Evolutionary conservation across 2,329 filamentous ascomycete species (phyloP).

Genomic region (Epicoccum sorghinum): DNA sequence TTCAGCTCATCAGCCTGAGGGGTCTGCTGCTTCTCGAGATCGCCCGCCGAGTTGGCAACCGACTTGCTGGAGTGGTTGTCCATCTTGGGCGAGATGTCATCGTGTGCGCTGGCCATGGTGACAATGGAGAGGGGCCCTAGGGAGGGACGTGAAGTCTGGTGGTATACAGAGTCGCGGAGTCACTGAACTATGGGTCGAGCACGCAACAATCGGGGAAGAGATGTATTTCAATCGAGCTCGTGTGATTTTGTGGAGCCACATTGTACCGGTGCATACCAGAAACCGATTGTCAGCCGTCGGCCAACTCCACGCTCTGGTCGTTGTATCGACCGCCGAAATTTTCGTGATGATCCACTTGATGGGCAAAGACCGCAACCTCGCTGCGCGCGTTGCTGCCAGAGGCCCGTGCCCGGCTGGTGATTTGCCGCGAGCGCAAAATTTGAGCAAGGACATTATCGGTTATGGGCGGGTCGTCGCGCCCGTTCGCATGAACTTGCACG

Average conservation of each 20-base stretch:
- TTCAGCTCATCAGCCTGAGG: constrained; percentile 37
- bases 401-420: constrained; percentile 29
- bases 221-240: constrained; percentile 32
- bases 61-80: constrained; percentile 42
- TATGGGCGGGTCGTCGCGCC: constrained; percentile 30
- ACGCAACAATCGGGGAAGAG: constrained; percentile 21
- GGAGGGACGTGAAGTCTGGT: constrained; percentile 18
- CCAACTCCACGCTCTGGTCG: constrained; percentile 34
- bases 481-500: constrained; percentile 18
- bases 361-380: constrained; percentile 23
- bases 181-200: constrained; percentile 22
- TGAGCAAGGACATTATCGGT: constrained; percentile 29
- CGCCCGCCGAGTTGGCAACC: constrained; percentile 33
- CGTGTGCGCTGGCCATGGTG: constrained; percentile 33
- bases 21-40: constrained; percentile 45
- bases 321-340: constrained; percentile 34
- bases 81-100: constrained; percentile 35
- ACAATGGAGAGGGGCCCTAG: constrained; percentile 15
- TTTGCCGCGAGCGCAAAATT: constrained; percentile 30
- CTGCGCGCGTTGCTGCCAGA: constrained; percentile 23
- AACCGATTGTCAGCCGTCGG: constrained; percentile 30
- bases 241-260: constrained; percentile 26
- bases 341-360: constrained; percentile 42
- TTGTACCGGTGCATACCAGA: constrained; percentile 19
- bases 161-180: constrained; percentile 18